Conservation (phyloP, 371 early-diverging fungal species). For the Mortierella polycephala region DNA sequence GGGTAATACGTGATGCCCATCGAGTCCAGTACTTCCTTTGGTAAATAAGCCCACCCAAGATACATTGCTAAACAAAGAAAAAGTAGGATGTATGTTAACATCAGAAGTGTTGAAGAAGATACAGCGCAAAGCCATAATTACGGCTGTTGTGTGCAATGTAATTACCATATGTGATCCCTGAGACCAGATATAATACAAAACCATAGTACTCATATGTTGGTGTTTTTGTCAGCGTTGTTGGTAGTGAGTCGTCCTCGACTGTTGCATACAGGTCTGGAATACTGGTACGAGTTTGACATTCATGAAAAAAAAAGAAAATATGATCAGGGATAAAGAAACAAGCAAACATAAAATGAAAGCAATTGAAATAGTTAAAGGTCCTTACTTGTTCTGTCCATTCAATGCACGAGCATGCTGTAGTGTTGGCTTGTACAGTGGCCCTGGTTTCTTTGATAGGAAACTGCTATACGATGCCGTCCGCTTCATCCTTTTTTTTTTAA, state of each 20-base stretch:
- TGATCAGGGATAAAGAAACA: background rate
- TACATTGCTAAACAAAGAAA: conserved; percentile 63
- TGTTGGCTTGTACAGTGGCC: conserved; percentile 29
- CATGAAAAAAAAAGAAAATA: background rate
- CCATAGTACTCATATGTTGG: conserved; percentile 88
- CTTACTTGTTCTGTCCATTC: conserved; percentile 37
- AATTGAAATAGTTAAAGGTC: background rate
- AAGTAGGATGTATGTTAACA: conserved; percentile 1
- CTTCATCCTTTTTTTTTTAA: conserved; percentile 24
- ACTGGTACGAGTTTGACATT: background rate
- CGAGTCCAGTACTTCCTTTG: conserved; percentile 76
- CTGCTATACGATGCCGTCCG: conserved; percentile 49
- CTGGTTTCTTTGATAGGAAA: conserved; percentile 38
- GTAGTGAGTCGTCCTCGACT: conserved; percentile 45
- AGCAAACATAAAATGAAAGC: background rate
- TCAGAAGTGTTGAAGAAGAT: background rate
- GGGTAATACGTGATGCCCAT: conserved; percentile 86
- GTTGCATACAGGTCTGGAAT: conserved; percentile 19
- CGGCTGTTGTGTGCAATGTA: background rate
- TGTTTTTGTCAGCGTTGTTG: conserved; percentile 66
- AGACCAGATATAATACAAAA: conserved; percentile 85
- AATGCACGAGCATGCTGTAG: conserved; percentile 34
- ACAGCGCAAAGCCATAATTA: background rate
- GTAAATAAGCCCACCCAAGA: conserved; percentile 83
- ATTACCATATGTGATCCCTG: conserved; percentile 75